Percentiles rank a stretch among this genome's conserved stretches.
Conservation (phyloP, 768 basidiomycete genomes). For the Phlegmacium glaucopus region DNA sequence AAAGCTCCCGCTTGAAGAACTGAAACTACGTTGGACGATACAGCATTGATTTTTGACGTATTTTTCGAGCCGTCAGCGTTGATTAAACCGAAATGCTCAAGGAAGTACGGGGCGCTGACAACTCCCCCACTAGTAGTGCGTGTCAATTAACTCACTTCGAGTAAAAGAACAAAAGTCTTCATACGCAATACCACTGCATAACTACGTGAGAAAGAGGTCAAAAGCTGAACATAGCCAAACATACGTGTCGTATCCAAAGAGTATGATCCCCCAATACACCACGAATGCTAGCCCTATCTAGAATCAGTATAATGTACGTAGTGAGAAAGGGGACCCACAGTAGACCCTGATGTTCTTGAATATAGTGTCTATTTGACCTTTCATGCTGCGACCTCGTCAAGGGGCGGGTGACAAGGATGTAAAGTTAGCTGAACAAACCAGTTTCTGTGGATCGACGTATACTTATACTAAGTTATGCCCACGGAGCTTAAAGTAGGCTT, state of each 20-base stretch:
- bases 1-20: slow-evolving; percentile 86
- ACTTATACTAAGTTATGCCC: slow-evolving; percentile 2
- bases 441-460: neutral
- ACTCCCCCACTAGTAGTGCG: slow-evolving; percentile 58
- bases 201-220: neutral
- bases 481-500: neutral
- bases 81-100: slow-evolving; percentile 56
- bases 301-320: neutral
- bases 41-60: slow-evolving; percentile 34
- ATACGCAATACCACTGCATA: slow-evolving; percentile 24
- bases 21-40: slow-evolving; percentile 85
- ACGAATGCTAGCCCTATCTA: neutral
- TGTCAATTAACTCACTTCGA: neutral
- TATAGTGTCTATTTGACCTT: neutral
- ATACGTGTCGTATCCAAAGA: slow-evolving; percentile 2
- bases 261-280: slow-evolving; percentile 1
- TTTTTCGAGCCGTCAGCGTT: slow-evolving; percentile 41
- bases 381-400: neutral
- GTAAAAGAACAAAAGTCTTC: neutral
- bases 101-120: slow-evolving; percentile 60
- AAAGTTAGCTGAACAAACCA: neutral
- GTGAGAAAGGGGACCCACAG: neutral
- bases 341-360: slow-evolving; percentile 2
- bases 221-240: neutral
- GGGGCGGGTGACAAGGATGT: neutral